phyloP scores from a whole-genome alignment of 2,329 filamentous ascomycete genomes.

The Fusarium sp. region DNA sequence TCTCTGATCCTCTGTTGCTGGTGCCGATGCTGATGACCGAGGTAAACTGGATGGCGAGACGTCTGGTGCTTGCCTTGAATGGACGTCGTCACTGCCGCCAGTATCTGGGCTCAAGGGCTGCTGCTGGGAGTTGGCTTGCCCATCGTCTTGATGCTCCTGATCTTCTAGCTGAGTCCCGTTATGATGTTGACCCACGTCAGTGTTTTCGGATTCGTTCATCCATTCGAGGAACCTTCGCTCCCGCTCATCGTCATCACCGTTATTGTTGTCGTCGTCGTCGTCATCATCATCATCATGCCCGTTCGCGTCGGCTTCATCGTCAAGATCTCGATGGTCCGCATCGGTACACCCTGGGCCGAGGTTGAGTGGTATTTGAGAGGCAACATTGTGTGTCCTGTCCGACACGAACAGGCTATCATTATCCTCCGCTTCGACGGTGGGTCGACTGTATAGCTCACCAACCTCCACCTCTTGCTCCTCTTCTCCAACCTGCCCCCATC shows the following conservation, averaged over 20 bases:
- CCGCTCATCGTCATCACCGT: not conserved
- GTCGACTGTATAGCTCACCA: not conserved
- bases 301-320: rapidly evolving
- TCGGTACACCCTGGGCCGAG: not conserved
- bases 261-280: no score
- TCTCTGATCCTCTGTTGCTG: not conserved
- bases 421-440: not conserved
- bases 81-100: not conserved
- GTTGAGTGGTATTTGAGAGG: not conserved
- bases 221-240: not conserved
- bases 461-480: not conserved
- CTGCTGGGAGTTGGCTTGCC: not conserved
- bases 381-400: not conserved
- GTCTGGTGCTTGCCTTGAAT: not conserved
- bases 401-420: not conserved
- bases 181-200: rapidly evolving
- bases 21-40: not conserved
- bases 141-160: not conserved
- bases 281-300: not conserved
- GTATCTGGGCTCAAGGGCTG: not conserved
- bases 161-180: not conserved
- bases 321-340: not conserved
- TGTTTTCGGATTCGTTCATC: not conserved
- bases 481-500: not conserved
- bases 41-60: not conserved